Evolutionary conservation across 179 eudicot genomes (phyloP), one percentile per base, ranked within the genome.

Genomic region (Patellifolia procumbens): DNA sequence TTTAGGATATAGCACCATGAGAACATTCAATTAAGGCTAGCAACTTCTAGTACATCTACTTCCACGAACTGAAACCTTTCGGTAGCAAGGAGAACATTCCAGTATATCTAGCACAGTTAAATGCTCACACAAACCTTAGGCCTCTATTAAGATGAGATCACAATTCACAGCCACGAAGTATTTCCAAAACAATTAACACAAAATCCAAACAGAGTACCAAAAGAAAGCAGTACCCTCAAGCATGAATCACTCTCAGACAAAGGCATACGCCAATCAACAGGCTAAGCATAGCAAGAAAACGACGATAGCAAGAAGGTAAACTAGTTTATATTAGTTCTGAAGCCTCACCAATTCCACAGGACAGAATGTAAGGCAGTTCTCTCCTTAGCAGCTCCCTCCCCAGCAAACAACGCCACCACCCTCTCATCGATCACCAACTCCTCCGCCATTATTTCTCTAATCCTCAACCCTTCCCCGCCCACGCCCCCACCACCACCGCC

Each of bases 291-390:
- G 9, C 43, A 39, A 39, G n/a, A 39, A 7, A n/a, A 24, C 37
- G 32, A 49, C 31, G 11, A 59, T 34, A 29, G n/a, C n/a, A 19
- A 64, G 48, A 78, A 64, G 35, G 26, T 34, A 49, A 19, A 72
- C 16, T 46, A 62, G 7, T 49, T 22, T 15, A 71, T 46, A 78
- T 48, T 51, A 51, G n/a, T n/a, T 45, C 46, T 32, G 49, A 67
- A 59, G 37, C 70, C 82, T 78, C 79, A 94, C 97, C 97, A 89
- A 73, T 92, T 91, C 98, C 98, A 92, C 6, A 94, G 83, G 80
- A 92, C 81, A 74, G 95, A 93, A 85, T 92, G 97, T 86, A 94
- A 87, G 64, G 87, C 76, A 37, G 93, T 86, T 84, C 98, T 88
- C 88, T 92, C 97, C 77, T 88, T 89, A 5, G 80, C 86, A 46